Base-by-base conservation (phyloP, 257 asterid species). In the Rauvolfia tetraphylla region DNA sequence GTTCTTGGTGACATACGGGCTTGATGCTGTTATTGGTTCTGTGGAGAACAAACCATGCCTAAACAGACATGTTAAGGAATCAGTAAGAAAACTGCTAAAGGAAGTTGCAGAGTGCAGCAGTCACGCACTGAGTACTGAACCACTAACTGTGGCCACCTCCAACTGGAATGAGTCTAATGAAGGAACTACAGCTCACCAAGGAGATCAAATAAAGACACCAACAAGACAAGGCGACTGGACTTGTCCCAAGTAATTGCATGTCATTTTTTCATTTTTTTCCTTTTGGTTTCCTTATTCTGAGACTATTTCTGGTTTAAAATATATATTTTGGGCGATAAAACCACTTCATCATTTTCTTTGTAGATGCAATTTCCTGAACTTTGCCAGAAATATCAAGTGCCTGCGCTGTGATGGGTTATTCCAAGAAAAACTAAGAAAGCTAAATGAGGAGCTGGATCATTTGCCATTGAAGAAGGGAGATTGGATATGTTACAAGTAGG, bases 401-500 rank as follows among this genome's bases (percentile, higher is more conserved):
- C 86, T 93, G 75, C 86, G 83, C 31, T 95, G 99, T 79, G 82
- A 88, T 71, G 75, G 76, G 75, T 78, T 91, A 36, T 84, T 65
- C 72, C 79, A 79, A 78, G 97, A 91, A 81, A 90, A 88, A 59
- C 79, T 90, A 23, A 78, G 49, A 77, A 81, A 72, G 72, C 66
- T 93, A 81, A 80, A 89, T 12, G 91, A 82, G 79, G 96, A 90
- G 70, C 94, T 85, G 83, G 95, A 83, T 34, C 77, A 90, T 75
- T 90, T 93, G 76, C 99, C 95, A 8, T 76, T 89, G 83, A 95
- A 90, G 94, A 93, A 89, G 85, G 99, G 99, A 78, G 99, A 93
- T 85, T 93, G 99, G 99, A 85, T 82, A 67, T 95, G 99, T 75
- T 82, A 78, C 66, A 88, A 83, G 98, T 95, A 86, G 79, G 80